phyloP scores from a whole-genome alignment of 148 eudicot genomes.

The Rhododendron kiyosumense region DNA sequence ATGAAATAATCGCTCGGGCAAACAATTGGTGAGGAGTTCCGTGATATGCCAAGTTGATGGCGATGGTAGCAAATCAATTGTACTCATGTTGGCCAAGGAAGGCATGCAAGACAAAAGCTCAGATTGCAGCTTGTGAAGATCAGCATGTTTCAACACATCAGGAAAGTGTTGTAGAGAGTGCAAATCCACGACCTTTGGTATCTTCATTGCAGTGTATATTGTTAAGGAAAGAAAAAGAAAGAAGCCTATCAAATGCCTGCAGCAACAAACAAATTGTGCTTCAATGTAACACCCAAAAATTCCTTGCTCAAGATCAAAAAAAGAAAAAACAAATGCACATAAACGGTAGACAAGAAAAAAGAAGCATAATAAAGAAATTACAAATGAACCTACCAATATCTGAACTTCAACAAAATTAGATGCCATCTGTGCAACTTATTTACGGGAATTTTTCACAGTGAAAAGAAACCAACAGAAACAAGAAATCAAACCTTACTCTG shows the following conservation, averaged over 20 bases:
- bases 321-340: not conserved
- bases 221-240: slow-evolving; percentile 83
- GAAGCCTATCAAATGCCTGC: slow-evolving; percentile 98
- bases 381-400: not conserved
- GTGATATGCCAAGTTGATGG: slow-evolving; percentile 63
- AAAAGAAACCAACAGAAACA: not conserved
- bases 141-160: slow-evolving; percentile 59
- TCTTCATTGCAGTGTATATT: slow-evolving; percentile 73
- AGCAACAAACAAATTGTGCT: not conserved
- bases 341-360: not conserved
- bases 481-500: not conserved
- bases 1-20: slow-evolving; percentile 71
- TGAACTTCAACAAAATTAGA: not conserved
- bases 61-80: slow-evolving; percentile 40
- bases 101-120: slow-evolving; percentile 74
- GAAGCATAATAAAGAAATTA: not conserved
- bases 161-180: slow-evolving; percentile 59
- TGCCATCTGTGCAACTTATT: not conserved
- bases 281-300: not conserved
- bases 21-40: slow-evolving; percentile 72
- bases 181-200: slow-evolving; percentile 73
- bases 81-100: slow-evolving; percentile 65
- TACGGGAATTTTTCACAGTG: not conserved
- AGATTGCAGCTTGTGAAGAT: slow-evolving; percentile 57
- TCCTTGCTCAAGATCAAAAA: not conserved